These are phyloP conservation scores for Spinellus fusiger DNA, from an alignment of 192 early-diverging fungal species.

Conservation along the genomic window DNA sequence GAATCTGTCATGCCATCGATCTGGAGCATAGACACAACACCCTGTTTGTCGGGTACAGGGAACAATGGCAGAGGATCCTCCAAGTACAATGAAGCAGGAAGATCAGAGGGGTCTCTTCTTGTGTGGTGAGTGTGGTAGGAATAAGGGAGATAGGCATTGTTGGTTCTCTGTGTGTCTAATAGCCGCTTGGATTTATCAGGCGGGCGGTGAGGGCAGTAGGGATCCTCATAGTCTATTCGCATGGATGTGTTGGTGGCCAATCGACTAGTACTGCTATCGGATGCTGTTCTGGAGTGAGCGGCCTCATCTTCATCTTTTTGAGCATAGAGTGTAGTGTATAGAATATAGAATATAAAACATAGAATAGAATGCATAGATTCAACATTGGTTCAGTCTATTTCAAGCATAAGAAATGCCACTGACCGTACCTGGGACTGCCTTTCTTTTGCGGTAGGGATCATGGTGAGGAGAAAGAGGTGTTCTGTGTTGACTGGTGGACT, in stretches of 20 bases:
- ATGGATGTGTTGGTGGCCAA: slow-evolving; percentile 10
- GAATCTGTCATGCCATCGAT: too few relatives aligned
- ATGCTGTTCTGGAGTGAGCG: slow-evolving; percentile 16
- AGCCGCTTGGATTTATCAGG: neutral
- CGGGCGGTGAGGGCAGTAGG: slow-evolving; percentile 9
- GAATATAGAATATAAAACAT: too few relatives aligned
- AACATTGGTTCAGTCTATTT: too few relatives aligned
- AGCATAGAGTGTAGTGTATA: too few relatives aligned
- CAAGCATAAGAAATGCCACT: too few relatives aligned
- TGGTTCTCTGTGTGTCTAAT: neutral
- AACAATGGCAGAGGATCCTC: neutral
- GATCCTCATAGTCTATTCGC: slow-evolving; percentile 4
- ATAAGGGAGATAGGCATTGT: slow-evolving; percentile 11
- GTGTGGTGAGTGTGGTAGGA: neutral
- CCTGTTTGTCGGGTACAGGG: neutral
- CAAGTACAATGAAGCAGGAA: slow-evolving; percentile 3
- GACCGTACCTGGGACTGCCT: neutral
- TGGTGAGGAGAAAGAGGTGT: neutral
- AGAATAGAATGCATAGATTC: too few relatives aligned
- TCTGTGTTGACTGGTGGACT: too few relatives aligned
- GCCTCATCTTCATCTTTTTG: slow-evolving; percentile 9
- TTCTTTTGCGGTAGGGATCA: neutral
- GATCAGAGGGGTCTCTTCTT: neutral
- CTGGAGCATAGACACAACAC: neutral
- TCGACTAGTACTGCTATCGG: slow-evolving; percentile 19